phyloP scores from a whole-genome alignment of 208 protist species.

The Trypanosoma theileri region DNA sequence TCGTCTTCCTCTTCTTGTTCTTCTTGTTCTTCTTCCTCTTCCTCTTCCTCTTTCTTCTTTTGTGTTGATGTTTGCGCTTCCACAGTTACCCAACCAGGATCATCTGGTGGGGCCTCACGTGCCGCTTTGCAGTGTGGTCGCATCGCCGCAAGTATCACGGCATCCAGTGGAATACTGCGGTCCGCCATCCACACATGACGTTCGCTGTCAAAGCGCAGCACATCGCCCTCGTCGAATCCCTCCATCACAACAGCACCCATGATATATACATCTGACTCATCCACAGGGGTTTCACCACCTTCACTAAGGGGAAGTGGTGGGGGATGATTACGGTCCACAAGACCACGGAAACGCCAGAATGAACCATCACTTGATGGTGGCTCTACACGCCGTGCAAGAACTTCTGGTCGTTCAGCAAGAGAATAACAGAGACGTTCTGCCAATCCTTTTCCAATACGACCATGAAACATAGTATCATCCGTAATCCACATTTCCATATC shows the following conservation, averaged over 20 bases:
- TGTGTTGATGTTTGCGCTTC: too few species aligned
- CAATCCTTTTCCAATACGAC: conserved; percentile 61
- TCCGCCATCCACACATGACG: conserved; percentile 60
- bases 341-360: conserved; percentile 81
- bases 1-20: background rate
- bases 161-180: conserved; percentile 71
- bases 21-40: conserved; percentile 4
- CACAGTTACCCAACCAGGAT: conserved; percentile 59
- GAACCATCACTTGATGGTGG: conserved; percentile 52
- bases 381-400: conserved; percentile 55
- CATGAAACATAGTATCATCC: conserved; percentile 76
- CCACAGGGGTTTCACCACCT: conserved; percentile 5
- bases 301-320: conserved; percentile 46
- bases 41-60: conserved; percentile 20
- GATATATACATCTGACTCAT: conserved; percentile 67
- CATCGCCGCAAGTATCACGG: conserved; percentile 78
- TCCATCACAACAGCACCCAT: conserved; percentile 76
- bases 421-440: conserved; percentile 71
- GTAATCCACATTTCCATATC: conserved; percentile 89
- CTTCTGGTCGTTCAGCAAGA: conserved; percentile 67
- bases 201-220: conserved; percentile 61
- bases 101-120: conserved; percentile 54
- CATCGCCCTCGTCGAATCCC: conserved; percentile 83
- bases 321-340: conserved; percentile 56
- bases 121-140: conserved; percentile 69